Evolutionary conservation across 352 stramenopile species (phyloP).

Genomic region (Phytophthora meadii): DNA sequence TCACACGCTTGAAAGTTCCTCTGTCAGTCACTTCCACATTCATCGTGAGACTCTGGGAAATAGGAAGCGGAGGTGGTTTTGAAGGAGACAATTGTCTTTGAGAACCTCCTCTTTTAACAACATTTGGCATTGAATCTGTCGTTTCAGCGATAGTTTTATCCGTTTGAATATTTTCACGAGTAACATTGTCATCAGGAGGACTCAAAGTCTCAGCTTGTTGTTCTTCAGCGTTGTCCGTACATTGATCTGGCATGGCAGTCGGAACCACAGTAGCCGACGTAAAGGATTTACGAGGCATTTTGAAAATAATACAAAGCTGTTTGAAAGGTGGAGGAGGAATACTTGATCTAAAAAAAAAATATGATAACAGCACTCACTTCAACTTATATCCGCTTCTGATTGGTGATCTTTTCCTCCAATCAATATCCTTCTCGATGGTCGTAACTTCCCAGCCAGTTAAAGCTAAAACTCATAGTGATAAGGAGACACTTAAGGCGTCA

Average conservation of each 20-base stretch:
- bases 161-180: no score
- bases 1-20: slow-evolving; percentile 33
- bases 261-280: neutral
- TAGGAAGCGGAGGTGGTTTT: slow-evolving; percentile 1
- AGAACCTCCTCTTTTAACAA: neutral
- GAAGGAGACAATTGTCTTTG: neutral
- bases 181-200: no score
- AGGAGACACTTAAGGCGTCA: slow-evolving; percentile 20
- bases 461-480: no score
- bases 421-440: neutral
- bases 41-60: slow-evolving; percentile 11
- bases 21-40: slow-evolving; percentile 7
- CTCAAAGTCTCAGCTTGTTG: no score
- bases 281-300: neutral
- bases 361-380: neutral
- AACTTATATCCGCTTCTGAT: neutral
- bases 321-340: neutral
- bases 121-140: neutral
- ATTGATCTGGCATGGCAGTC: neutral
- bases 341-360: no score
- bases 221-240: neutral
- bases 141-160: no score
- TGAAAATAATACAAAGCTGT: neutral
- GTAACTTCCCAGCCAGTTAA: slow-evolving; percentile 19
- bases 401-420: slow-evolving; percentile 14